Conservation (phyloP, 75 land plant genomes). For the Sequoiadendron giganteum region DNA sequence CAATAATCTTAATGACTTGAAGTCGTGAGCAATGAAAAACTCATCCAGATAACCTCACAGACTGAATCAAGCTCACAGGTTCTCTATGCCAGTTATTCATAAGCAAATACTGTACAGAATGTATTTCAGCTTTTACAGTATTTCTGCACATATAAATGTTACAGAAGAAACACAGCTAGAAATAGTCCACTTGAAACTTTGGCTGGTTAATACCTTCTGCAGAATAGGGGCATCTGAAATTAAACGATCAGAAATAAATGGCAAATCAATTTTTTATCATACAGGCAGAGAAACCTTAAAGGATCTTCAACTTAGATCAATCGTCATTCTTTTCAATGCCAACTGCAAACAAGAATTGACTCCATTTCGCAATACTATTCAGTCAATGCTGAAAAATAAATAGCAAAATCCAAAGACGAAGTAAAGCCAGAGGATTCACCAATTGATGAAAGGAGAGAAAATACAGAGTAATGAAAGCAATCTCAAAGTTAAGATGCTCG, state of each 20-base stretch:
- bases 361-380: neutral
- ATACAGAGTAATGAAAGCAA: neutral
- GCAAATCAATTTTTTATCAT: neutral
- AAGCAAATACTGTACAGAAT: neutral
- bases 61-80: neutral
- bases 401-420: neutral
- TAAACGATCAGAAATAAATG: neutral
- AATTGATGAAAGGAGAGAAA: neutral
- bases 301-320: neutral
- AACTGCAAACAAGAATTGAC: neutral
- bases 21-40: neutral
- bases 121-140: neutral
- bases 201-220: neutral
- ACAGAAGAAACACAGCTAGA: neutral
- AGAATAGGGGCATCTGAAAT: neutral
- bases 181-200: neutral
- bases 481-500: neutral
- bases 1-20: neutral
- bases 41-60: neutral
- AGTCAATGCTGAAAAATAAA: neutral
- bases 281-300: neutral
- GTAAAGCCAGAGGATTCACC: neutral
- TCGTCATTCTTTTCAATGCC: neutral
- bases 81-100: neutral
- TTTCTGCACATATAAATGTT: neutral